Base-by-base conservation (phyloP, 2,329 filamentous ascomycete genomes). In the Corynespora cassiicola region DNA sequence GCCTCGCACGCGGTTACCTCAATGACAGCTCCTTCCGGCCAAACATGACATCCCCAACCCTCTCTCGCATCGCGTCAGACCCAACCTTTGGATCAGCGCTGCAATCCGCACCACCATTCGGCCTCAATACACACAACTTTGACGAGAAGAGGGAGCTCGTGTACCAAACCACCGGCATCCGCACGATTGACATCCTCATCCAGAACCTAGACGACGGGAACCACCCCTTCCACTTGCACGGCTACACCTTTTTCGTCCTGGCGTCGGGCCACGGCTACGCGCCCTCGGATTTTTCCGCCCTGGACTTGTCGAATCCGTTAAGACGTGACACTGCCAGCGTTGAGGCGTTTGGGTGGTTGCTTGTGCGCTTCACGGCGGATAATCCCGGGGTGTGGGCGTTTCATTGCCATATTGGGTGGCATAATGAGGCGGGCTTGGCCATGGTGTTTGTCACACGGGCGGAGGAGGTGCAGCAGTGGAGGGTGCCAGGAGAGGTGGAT, bases 351-450 rank as follows among this genome's bases (percentile, higher is more conserved):
- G 86, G 87, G 1, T 82, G 87, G 63, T 77, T 86, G 16, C 80
- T 90, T 8, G 58, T 92, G 8, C 58, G 74, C 0, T 76, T 77
- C 46, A 51, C 67, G 40, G 81, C 84, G 2, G 76, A 87, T 56
- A 88, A 88, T 50, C 82, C 85, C 8, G 84, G 84, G 50, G 56
- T 65, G 43, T 71, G 74, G 74, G 55, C 75, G 10, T 75, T 90
- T 71, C 87, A 90, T 68, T 91, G 87, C 67, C 88, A 92, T 62
- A 85, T 91, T 36, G 86, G 88, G 59, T 92, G 63, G 69, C 65
- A 68, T 41, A 48, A 44, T n/a, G 58, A 63, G 32, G 59, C 60
- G 2, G 64, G 64, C 11, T 32, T 68, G 35, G 42, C 76, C 20
- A 84, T 85, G 81, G 78, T 82, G 58, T 75, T 85, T 36, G 51